Evolutionary conservation across 1,284 basidiomycete species (phyloP), one percentile per base, ranked within the genome.

Genomic region (Erythrobasidium hasegawianum): DNA sequence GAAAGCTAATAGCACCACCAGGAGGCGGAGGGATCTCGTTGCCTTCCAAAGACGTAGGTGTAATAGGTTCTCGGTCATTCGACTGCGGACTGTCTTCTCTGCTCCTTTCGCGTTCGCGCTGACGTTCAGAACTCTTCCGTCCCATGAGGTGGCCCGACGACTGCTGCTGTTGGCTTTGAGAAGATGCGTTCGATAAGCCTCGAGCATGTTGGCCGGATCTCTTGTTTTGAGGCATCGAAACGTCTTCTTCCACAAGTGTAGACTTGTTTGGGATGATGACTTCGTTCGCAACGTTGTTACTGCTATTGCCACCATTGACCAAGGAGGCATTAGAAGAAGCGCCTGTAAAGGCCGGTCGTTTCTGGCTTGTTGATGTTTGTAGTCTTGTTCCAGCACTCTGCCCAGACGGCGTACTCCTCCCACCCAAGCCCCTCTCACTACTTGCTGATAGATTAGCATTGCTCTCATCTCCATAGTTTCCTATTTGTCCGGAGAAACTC

Each of bases 201-300:
- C 43, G 43, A 47, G 7, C 8, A 47, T 47, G 43, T 47, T 47
- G 43, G 43, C 43, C 43, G 43, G 8, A 5, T n/a, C 16, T n/a
- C 22, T 53, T 53, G 7, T n/a, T 20, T 8, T n/a, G 26, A 16
- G 62, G 62, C 33, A 65, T 20, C 16, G 45, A 47, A 43, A 65
- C 57, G 22, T 92, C 90, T 77, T 97, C 95, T 75, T 97, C 91
- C 57, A 93, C 87, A 72, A 97, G 89, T 0, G 91, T 93, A 74
- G 87, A 89, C 81, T 96, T 97, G 78, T 88, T 91, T 0, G 95
- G 95, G 11, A 97, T 91, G 71, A 97, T 87, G 78, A 95, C 86
- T 53, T 83, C 81, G 62, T 79, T 79, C 18, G 78, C 20, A 83
- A 86, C 73, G 86, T 87, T 2, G 85, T 24, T 86, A 16, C 62